These are phyloP conservation scores for Penicillium sp. DNA, from an alignment of 2,329 filamentous ascomycete species.

Conservation along the genomic window DNA sequence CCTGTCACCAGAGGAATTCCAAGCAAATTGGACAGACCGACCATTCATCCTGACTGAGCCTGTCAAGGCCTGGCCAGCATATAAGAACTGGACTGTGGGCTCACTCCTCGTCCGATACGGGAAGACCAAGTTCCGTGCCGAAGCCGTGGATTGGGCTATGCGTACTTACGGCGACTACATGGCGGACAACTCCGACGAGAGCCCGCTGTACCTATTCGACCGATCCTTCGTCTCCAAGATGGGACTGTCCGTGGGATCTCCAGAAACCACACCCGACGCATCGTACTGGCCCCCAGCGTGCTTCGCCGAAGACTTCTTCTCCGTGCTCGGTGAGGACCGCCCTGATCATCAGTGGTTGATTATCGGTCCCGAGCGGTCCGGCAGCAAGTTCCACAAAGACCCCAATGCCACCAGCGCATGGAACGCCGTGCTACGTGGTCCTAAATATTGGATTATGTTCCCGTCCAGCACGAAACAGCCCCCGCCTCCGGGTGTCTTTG, in stretches of 20 bases:
- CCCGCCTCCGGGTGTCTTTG: constrained; percentile 82
- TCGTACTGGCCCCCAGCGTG: constrained; percentile 78
- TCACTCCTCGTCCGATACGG: constrained; percentile 64
- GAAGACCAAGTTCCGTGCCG: constrained; percentile 74
- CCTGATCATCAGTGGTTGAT: constrained; percentile 93
- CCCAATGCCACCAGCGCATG: constrained; percentile 73
- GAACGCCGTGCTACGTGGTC: constrained; percentile 88
- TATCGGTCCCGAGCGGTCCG: constrained; percentile 79
- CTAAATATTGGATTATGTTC: constrained; percentile 99
- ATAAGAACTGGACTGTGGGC: constrained; percentile 70
- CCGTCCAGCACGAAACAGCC: constrained; percentile 64
- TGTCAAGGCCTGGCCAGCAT: constrained; percentile 79
- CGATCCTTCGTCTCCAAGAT: constrained; percentile 85
- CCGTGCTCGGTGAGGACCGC: constrained; percentile 71
- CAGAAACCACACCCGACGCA: constrained; percentile 46
- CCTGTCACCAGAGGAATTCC: constrained; percentile 72
- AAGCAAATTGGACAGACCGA: constrained; percentile 69
- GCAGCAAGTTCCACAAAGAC: constrained; percentile 91
- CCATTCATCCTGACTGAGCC: constrained; percentile 86
- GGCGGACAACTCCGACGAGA: constrained; percentile 76
- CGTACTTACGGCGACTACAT: constrained; percentile 81
- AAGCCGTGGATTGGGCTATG: constrained; percentile 90
- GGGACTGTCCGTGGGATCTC: constrained; percentile 60
- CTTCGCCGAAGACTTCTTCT: constrained; percentile 85
- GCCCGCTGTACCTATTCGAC: constrained; percentile 90